Percentiles rank a stretch among this genome's conserved stretches.
phyloP scores from a whole-genome alignment of 176 grass and related monocot genomes.

The Luzula sylvatica region DNA sequence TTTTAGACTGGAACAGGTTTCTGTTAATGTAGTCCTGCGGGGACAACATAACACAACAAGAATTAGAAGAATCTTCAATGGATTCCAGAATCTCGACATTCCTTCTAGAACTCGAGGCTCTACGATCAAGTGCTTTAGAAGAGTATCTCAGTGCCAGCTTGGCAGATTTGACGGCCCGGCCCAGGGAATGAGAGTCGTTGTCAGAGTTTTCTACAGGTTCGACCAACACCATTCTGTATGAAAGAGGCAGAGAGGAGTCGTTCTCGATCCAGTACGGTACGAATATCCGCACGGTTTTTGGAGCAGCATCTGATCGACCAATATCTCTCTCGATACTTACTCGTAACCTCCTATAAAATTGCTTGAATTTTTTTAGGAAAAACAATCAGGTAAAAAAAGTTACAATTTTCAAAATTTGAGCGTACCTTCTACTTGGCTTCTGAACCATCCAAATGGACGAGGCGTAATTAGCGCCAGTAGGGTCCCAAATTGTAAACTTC shows the following conservation, averaged over 20 bases:
- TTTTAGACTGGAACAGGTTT: constrained; percentile 41
- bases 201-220: constrained; percentile 64
- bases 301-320: constrained; percentile 74
- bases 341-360: constrained; percentile 56
- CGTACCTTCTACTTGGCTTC: constrained; percentile 70
- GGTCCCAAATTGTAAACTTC: constrained; percentile 78
- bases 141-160: constrained; percentile 78
- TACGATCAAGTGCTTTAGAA: constrained; percentile 69
- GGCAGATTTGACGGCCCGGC: constrained; percentile 64
- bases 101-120: constrained; percentile 42
- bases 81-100: constrained; percentile 66
- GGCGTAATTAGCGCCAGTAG: constrained; percentile 48
- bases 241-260: constrained; percentile 55
- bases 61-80: constrained; percentile 61
- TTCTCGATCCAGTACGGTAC: constrained; percentile 99
- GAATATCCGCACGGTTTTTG: constrained; percentile 85
- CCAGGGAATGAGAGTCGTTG: constrained; percentile 40
- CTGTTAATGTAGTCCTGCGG: constrained; percentile 81
- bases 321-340: constrained; percentile 89
- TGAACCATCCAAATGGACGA: constrained; percentile 96
- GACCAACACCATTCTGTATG: constrained; percentile 72
- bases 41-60: constrained; percentile 77
- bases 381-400: constrained; percentile 1
- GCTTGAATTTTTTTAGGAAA: constrained; percentile 2
- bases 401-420: constrained; percentile 3